Conservation (phyloP, 257 asterid genomes). For the Coffea eugenioides region DNA sequence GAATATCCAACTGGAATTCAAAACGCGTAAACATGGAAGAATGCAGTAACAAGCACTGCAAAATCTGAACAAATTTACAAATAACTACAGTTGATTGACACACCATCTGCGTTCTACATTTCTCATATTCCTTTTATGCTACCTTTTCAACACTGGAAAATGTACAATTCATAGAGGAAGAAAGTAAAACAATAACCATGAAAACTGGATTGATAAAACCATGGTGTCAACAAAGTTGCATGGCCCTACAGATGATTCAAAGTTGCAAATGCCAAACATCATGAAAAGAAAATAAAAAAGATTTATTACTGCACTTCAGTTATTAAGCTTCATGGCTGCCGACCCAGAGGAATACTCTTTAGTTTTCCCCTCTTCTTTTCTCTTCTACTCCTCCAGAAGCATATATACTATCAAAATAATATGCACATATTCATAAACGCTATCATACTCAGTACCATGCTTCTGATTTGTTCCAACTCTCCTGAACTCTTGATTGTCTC, state of each 20-base stretch:
- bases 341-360: not conserved
- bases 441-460: not conserved
- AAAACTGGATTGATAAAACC: not conserved
- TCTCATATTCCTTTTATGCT: not conserved
- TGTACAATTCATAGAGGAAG: not conserved
- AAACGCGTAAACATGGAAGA: conserved; percentile 14
- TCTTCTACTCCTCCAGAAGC: not conserved
- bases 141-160: not conserved
- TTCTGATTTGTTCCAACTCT: not conserved
- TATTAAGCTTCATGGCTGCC: not conserved
- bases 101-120: not conserved
- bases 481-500: not conserved
- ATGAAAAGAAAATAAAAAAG: too few relatives aligned
- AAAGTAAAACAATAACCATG: not conserved
- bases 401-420: not conserved
- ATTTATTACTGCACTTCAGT: too few relatives aligned
- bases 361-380: not conserved
- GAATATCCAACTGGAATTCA: conserved; percentile 27
- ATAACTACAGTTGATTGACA: not conserved
- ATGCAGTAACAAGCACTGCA: conserved; percentile 12
- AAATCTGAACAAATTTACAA: not conserved
- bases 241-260: not conserved
- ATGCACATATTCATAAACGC: not conserved
- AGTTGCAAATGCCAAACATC: not conserved
- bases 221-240: not conserved